These are phyloP conservation scores for Alternaria sp. DNA, from an alignment of 2,329 filamentous ascomycete genomes.

Conservation along the genomic window DNA sequence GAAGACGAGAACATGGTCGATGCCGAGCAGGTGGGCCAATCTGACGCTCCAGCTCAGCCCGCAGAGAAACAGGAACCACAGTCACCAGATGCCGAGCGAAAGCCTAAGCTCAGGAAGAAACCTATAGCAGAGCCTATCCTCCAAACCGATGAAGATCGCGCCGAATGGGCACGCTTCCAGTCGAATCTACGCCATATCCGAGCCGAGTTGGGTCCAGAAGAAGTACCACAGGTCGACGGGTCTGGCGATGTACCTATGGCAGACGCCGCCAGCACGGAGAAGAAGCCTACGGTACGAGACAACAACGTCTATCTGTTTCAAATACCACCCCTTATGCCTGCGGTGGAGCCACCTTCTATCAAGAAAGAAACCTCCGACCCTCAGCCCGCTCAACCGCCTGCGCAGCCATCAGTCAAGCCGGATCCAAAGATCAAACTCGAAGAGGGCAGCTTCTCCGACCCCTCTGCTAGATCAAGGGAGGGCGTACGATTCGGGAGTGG, in stretches of 20 bases:
- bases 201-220: constrained; percentile 54
- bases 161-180: constrained; percentile 58
- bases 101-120: constrained; percentile 27
- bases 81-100: constrained; percentile 45
- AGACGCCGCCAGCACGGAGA: constrained; percentile 23
- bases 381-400: constrained; percentile 16
- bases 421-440: constrained; percentile 41
- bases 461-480: constrained; percentile 16
- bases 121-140: constrained; percentile 49
- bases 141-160: constrained; percentile 60
- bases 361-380: constrained; percentile 37
- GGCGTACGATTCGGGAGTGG: constrained; percentile 57
- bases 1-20: constrained; percentile 50
- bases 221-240: constrained; percentile 39
- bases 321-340: constrained; percentile 67
- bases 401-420: constrained; percentile 19
- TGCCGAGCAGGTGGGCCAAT: constrained; percentile 34
- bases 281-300: constrained; percentile 47
- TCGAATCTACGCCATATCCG: constrained; percentile 55
- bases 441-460: constrained; percentile 34
- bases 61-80: constrained; percentile 33
- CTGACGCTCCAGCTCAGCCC: constrained; percentile 10
- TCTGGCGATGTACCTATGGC: constrained; percentile 53
- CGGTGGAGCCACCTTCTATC: constrained; percentile 54
- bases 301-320: constrained; percentile 69